A percentile compares a stretch with the other conserved stretches of the same genome.
phyloP scores from a whole-genome alignment of 2,329 filamentous ascomycete species.

The Neofusicoccum ribis region DNA sequence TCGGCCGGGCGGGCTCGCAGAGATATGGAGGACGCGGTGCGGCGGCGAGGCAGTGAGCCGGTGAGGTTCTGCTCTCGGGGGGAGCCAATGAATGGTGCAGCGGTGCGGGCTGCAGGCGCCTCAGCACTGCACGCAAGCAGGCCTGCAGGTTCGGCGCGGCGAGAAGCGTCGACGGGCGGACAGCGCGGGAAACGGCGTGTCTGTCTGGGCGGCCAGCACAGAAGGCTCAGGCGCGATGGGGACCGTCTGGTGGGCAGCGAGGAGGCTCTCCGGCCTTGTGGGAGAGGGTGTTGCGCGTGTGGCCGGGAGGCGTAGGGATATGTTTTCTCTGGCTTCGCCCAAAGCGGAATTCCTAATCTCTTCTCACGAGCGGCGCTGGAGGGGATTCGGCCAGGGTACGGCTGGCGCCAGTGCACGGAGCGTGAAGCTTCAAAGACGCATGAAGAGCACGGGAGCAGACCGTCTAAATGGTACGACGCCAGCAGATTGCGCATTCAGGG shows the following conservation, averaged over 20 bases:
- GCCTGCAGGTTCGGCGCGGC: conserved; percentile 14
- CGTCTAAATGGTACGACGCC: conserved; percentile 19
- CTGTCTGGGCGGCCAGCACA: not conserved
- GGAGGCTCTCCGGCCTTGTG: conserved; percentile 14
- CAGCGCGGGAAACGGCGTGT: conserved; percentile 8
- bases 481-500: conserved; percentile 19
- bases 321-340: conserved; percentile 17
- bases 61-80: conserved; percentile 15
- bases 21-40: conserved; percentile 8
- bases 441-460: conserved; percentile 19
- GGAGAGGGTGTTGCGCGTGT: conserved; percentile 11
- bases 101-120: conserved; percentile 16
- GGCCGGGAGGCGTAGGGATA: conserved; percentile 16
- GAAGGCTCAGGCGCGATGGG: conserved; percentile 5
- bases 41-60: conserved; percentile 12
- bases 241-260: conserved; percentile 3
- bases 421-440: conserved; percentile 17
- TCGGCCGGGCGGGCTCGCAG: conserved; percentile 1
- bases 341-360: conserved; percentile 18
- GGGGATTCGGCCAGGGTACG: conserved; percentile 3
- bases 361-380: conserved; percentile 16
- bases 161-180: conserved; percentile 16
- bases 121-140: conserved; percentile 11
- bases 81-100: conserved; percentile 19
- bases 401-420: conserved; percentile 16